Conservation (phyloP, 768 basidiomycete genomes). For the Cyclocybe aegerita region DNA sequence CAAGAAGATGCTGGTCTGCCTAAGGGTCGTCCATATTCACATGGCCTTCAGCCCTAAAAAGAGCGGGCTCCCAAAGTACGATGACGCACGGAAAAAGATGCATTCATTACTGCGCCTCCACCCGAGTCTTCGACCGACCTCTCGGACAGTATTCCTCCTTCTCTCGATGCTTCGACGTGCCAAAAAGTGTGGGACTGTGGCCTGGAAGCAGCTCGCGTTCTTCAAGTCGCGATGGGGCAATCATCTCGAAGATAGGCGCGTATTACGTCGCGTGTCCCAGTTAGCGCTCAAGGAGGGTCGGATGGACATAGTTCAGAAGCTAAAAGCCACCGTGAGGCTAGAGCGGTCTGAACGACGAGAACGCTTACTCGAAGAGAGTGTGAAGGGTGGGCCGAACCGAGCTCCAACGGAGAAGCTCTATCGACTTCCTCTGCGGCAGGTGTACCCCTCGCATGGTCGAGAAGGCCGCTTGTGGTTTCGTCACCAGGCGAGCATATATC, state of each 20-base stretch:
- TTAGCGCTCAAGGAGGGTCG: conserved; percentile 69
- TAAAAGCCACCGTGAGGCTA: conserved; percentile 4
- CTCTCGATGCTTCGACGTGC: conserved; percentile 50
- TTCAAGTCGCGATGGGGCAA: conserved; percentile 60
- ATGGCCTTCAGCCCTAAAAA: conserved; percentile 32
- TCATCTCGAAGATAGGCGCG: conserved; percentile 52
- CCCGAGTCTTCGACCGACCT: conserved; percentile 51
- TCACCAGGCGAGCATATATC: conserved; percentile 3
- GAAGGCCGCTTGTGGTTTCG: conserved; percentile 31
- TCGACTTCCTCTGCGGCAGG: conserved; percentile 21
- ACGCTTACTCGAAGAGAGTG: conserved; percentile 13
- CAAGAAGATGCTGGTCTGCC: conserved; percentile 32
- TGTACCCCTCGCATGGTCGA: conserved; percentile 30
- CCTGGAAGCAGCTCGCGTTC: conserved; percentile 38
- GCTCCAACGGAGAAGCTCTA: conserved; percentile 9
- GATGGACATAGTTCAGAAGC: conserved; percentile 42
- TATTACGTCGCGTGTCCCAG: conserved; percentile 56
- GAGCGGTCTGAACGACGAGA: conserved; percentile 7
- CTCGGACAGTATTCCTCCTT: conserved; percentile 59
- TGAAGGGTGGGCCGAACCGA: conserved; percentile 13
- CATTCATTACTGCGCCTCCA: conserved; percentile 44
- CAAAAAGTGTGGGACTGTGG: conserved; percentile 55
- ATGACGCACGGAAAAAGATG: conserved; percentile 42
- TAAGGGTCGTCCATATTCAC: conserved; percentile 58
- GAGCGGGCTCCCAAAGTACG: conserved; percentile 42